Base-by-base conservation (phyloP, 139 green algal genomes). In the Chlorella sp. region DNA sequence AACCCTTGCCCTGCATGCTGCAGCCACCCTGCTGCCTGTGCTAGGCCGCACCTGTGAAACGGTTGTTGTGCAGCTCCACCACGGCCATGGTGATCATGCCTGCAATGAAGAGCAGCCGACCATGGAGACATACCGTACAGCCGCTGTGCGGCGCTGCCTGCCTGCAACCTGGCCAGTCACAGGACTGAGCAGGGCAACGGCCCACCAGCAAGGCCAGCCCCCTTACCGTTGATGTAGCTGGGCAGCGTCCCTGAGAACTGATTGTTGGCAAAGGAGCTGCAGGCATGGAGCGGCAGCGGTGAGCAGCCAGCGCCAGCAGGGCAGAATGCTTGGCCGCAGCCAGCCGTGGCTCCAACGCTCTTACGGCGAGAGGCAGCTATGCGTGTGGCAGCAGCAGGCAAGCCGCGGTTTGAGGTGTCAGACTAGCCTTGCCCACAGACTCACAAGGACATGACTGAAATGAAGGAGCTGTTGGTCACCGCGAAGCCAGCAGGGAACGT, bases 231-330 rank as follows among this genome's bases (percentile, higher is more conserved):
- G 51, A 86, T 34, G 28, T 73, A 72, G 36, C 6, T 38, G 25
- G 81, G 81, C 34, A 86, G 69, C 26, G 56, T 39, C 0, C 81
- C 81, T 5, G 55, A 57, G n/a, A 86, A 41, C 26, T 34, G 68
- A 70, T 86, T 86, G 55, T 80, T 62, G 17, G 69, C 81, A 68
- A 86, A 68, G 28, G 56, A 74, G 69, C 82, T 86, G 63, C 38
- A 23, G 6, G 32, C 70, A 93, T 41, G 76, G 73, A 0, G 34
- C 93, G 57, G 51, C 73, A 4, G 64, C 93, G 64, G 86, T 96
- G 25, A 39, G 39, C 56, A 95, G 21, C 44, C 44, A 51, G 92
- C 74, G 21, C 2, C 51, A 60, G 9, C 51, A 60, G 3, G 51
- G 2, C 9, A 15, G 12, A 60, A 21, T 21, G 51, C 13, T 60